These are phyloP conservation scores for Melanogaster broomeanus DNA, from an alignment of 768 basidiomycete species.

Conservation along the genomic window DNA sequence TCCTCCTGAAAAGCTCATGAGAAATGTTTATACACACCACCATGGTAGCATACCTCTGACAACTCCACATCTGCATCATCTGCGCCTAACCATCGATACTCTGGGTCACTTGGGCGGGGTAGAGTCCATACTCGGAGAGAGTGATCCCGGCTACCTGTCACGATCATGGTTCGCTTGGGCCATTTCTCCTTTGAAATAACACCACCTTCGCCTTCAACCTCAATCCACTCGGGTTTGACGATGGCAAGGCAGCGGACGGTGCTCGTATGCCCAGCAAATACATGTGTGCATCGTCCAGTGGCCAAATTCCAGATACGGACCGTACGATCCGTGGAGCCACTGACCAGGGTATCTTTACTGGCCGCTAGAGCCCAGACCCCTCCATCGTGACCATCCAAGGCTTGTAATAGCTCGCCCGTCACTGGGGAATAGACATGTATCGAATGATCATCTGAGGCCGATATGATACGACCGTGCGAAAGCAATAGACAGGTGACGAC, in stretches of 20 bases:
- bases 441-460: constrained; percentile 95
- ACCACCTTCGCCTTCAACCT: constrained; percentile 66
- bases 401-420: constrained; percentile 71
- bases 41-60: constrained; percentile 38
- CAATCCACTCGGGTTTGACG: constrained; percentile 88
- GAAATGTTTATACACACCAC: neutral
- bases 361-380: constrained; percentile 97
- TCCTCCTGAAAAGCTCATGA: constrained; percentile 51
- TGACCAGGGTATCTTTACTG: constrained; percentile 85
- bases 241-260: constrained; percentile 96
- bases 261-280: constrained; percentile 94
- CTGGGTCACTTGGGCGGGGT: constrained; percentile 70
- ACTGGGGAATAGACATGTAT: constrained; percentile 93
- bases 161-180: constrained; percentile 71
- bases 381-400: constrained; percentile 89
- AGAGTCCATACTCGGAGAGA: constrained; percentile 68
- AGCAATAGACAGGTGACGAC: constrained; percentile 97
- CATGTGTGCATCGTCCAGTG: constrained; percentile 82
- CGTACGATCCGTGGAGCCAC: constrained; percentile 91
- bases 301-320: constrained; percentile 89
- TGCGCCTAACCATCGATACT: constrained; percentile 66
- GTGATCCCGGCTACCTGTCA: constrained; percentile 72
- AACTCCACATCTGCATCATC: constrained; percentile 65
- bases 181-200: constrained; percentile 67
- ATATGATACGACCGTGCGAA: constrained; percentile 93